Evolutionary conservation across 306 rosid species (phyloP).

Genomic region (Prosopis cineraria): DNA sequence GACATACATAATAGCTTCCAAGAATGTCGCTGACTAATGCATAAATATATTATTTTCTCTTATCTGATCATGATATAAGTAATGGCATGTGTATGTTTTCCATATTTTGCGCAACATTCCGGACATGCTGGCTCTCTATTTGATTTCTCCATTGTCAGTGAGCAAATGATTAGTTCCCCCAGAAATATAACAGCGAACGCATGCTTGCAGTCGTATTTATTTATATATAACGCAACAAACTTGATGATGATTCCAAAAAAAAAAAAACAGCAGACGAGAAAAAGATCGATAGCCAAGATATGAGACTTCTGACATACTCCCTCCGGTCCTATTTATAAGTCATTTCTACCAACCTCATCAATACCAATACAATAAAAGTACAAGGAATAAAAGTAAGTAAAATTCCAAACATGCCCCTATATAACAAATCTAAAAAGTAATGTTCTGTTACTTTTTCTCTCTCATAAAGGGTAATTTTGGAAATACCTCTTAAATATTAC

Average conservation of each 20-base stretch:
- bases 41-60: neutral
- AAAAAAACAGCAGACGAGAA: neutral
- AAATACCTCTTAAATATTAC: too few relatives aligned
- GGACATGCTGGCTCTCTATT: neutral
- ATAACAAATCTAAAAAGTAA: too few relatives aligned
- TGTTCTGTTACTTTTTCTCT: too few relatives aligned
- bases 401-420: too few relatives aligned
- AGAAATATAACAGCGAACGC: neutral
- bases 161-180: neutral
- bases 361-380: too few relatives aligned
- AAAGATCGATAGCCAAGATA: neutral
- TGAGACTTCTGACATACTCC: neutral
- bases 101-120: neutral
- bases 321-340: too few relatives aligned
- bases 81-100: neutral
- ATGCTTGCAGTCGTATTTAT: neutral
- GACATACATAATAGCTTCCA: too few relatives aligned
- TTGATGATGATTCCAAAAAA: neutral
- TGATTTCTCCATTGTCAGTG: conserved; percentile 6
- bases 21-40: neutral
- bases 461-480: too few relatives aligned
- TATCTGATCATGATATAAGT: neutral
- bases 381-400: too few relatives aligned
- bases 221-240: neutral
- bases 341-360: too few relatives aligned